Conservation (phyloP, 805 yeast genomes). For the Monosporozyma yasuniensis region DNA sequence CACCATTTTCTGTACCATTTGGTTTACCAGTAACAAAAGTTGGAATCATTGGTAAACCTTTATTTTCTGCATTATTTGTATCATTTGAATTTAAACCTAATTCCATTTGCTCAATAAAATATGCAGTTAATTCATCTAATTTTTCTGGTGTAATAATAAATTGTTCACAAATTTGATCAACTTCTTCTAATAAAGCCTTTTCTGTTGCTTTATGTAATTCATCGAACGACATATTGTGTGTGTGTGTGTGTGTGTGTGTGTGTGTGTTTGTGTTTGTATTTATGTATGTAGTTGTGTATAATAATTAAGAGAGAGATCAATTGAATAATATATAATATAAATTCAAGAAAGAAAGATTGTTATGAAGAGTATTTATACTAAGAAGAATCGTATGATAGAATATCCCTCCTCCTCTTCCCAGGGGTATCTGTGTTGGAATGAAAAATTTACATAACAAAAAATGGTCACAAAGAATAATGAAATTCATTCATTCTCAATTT, state of each 20-base stretch:
- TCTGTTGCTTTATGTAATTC: constrained; percentile 22
- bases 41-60: constrained; percentile 84
- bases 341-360: too few relatives aligned
- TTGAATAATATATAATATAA: too few relatives aligned
- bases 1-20: constrained; percentile 74
- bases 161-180: constrained; percentile 21
- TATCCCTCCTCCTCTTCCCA: too few relatives aligned
- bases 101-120: constrained; percentile 54
- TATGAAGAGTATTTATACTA: not conserved
- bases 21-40: constrained; percentile 82
- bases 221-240: constrained; percentile 23
- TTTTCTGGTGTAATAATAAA: constrained; percentile 20
- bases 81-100: constrained; percentile 38
- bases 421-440: not conserved
- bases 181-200: constrained; percentile 15
- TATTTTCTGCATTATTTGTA: constrained; percentile 29
- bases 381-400: too few relatives aligned
- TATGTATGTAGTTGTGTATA: not conserved
- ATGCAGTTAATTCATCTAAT: constrained; percentile 32
- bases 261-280: not conserved
- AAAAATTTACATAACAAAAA: too few relatives aligned
- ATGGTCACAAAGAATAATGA: too few relatives aligned
- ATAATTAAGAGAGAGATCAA: too few relatives aligned
- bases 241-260: not conserved
- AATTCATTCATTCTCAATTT: not conserved